Evolutionary conservation across 768 basidiomycete species (phyloP).

Genomic region (Amanita thiersii): DNA sequence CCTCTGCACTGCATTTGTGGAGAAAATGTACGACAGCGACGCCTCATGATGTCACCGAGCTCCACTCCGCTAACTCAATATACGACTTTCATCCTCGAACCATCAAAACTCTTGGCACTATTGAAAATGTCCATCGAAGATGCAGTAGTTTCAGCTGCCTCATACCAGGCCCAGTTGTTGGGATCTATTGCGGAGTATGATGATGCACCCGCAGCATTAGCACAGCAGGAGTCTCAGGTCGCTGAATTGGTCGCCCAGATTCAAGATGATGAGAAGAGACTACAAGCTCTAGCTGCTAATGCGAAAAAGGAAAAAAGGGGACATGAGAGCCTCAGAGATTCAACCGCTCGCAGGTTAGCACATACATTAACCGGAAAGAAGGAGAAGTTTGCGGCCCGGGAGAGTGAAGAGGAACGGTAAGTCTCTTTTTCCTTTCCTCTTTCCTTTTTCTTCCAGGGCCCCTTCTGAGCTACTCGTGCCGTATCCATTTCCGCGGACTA

Average conservation of each 20-base stretch:
- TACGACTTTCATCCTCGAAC: too few species aligned
- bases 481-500: not conserved
- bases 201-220: conserved; percentile 28
- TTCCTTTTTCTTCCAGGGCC: not conserved
- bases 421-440: conserved; percentile 5
- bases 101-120: not conserved
- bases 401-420: conserved; percentile 37
- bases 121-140: conserved; percentile 21
- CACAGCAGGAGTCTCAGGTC: conserved; percentile 27
- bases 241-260: conserved; percentile 24
- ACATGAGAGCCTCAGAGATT: conserved; percentile 31
- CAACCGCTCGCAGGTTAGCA: conserved; percentile 28
- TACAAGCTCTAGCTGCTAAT: conserved; percentile 22
- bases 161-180: conserved; percentile 29
- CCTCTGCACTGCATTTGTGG: too few species aligned
- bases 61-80: too few species aligned
- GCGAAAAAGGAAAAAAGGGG: conserved; percentile 39
- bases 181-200: conserved; percentile 26
- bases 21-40: too few species aligned
- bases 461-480: too few species aligned
- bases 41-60: too few species aligned
- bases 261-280: conserved; percentile 14
- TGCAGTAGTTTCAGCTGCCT: conserved; percentile 26
- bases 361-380: conserved; percentile 32
- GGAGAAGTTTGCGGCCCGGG: conserved; percentile 33